Evolutionary conservation across 1,284 basidiomycete genomes (phyloP), one percentile per base, ranked within the genome.

Genomic region (Mrakiaceae sp.): DNA sequence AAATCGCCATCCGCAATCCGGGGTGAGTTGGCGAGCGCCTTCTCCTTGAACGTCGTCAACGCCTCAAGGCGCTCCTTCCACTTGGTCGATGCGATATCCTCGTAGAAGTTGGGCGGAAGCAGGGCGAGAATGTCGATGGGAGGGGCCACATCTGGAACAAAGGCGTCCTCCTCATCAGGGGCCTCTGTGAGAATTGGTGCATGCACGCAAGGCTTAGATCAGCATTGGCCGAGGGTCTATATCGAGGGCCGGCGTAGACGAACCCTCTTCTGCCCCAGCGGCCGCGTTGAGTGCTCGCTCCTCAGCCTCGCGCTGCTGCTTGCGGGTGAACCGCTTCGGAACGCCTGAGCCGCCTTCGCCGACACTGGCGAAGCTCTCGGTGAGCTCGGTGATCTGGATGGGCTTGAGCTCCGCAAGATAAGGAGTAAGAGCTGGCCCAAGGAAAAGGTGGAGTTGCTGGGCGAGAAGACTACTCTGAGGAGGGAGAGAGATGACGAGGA

Each of bases 51-150:
- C 62, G 83, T 83, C 49, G 98, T 77, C 16, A 91, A 78, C 12
- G 84, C 83, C 71, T 97, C 94, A 72, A 95, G 90, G 44, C 96
- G 84, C 69, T 99, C 96, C 74, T 98, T 97, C 96, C 96, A 99
- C 76, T 98, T 98, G 0, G 89, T 85, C 4, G 94, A 97, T 11
- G 84, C 82, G 62, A 98, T 80, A 64, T 82, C 79, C 5, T 85
- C 80, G 67, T 87, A 83, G 65, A 95, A 79, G 64, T 87, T 86
- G 3, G 83, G 76, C 0, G 94, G 87, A 59, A 96, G 80, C 70
- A 86, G 87, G 5, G 83, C 78, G 58, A 85, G 80, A 66, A 92
- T 84, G 71, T 95, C 83, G 58, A 90, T 84, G 11, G 89, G 87
- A 87, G 85, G 67, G 94, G 83, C 58, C 85, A 84, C 68, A 86